Base-by-base conservation (phyloP, 1,139 yeast genomes). In the Suhomyces yuchorum region DNA sequence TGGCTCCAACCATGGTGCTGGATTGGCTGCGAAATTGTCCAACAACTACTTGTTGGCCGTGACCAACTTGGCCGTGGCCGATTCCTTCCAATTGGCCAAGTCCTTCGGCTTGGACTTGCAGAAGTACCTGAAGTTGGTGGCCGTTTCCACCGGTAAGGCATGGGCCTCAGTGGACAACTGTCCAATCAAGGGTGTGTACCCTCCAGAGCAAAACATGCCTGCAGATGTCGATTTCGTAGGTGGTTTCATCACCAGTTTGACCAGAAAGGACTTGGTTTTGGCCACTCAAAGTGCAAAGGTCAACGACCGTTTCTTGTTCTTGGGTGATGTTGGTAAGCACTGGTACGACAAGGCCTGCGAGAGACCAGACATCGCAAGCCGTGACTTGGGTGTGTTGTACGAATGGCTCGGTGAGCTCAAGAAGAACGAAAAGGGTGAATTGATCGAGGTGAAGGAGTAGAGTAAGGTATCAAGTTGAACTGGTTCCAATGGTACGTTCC, bases 111-210 rank as follows among this genome's bases (percentile, higher is more conserved):
- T 81, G 51, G 74, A 81, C 59, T 65, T 79, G 57, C 61, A 71
- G 40, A 67, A 71, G 48, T 80, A 79, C 57, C 79, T 84, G 20
- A 73, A 77, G 47, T 70, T 81, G 51, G 82, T 81, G 22, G 67
- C 82, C 33, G 80, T 78, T 2, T 77, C 83, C n/a, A 78, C 85
- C 6, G 86, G 85, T 35, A 76, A 80, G 56, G 70, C 80, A 14
- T 81, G 86, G 86, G 82, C 85, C 15, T 71, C 82, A 2, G 82
- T 77, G 35, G 82, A 77, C 57, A 81, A 81, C 61, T 79, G 81
- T 60, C 86, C 86, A 1, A 82, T 81, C 40, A 75, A 78, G 0
- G 82, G 81, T 4, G 77, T 75, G 8, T 73, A 75, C 51, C 77
- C 81, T 3, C 56, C 68, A 14, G 78, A 73, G 42, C 56, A 57